Evolutionary conservation across 2,329 filamentous ascomycete genomes (phyloP).

Genomic region (Claviceps pazoutovae): DNA sequence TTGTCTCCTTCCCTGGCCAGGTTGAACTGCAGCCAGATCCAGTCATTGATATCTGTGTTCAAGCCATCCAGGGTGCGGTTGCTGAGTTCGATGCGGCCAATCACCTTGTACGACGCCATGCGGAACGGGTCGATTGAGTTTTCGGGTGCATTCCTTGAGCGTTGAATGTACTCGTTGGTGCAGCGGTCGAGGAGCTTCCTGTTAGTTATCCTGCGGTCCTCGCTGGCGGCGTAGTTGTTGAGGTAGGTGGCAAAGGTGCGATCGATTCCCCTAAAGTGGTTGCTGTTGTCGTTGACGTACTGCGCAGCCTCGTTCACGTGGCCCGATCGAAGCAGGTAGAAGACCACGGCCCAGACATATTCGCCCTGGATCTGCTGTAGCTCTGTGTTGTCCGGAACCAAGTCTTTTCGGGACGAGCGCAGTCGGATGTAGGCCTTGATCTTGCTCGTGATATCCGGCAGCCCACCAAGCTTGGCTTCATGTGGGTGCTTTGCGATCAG

Average conservation of each 20-base stretch:
- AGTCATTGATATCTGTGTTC: slow-evolving; percentile 53
- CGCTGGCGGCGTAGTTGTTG: slow-evolving; percentile 63
- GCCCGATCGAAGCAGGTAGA: slow-evolving; percentile 77
- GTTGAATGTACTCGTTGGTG: slow-evolving; percentile 77
- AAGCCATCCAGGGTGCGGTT: slow-evolving; percentile 51
- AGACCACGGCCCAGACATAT: slow-evolving; percentile 87
- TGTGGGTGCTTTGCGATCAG: slow-evolving; percentile 71
- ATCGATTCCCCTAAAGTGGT: slow-evolving; percentile 79
- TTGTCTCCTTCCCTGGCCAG: slow-evolving; percentile 52
- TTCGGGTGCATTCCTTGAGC: slow-evolving; percentile 69
- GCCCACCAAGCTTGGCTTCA: slow-evolving; percentile 79
- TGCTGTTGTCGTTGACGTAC: slow-evolving; percentile 69
- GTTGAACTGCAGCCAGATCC: slow-evolving; percentile 60
- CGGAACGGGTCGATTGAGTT: slow-evolving; percentile 87
- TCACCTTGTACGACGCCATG: slow-evolving; percentile 95
- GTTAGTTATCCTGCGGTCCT: slow-evolving; percentile 58
- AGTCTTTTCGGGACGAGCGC: slow-evolving; percentile 63
- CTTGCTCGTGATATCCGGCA: slow-evolving; percentile 78
- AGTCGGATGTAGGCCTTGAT: slow-evolving; percentile 85
- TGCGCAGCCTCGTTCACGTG: slow-evolving; percentile 71
- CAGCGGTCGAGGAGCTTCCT: slow-evolving; percentile 75
- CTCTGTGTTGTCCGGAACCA: slow-evolving; percentile 67
- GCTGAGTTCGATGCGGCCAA: slow-evolving; percentile 61
- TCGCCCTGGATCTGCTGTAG: slow-evolving; percentile 70
- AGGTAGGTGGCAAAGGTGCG: slow-evolving; percentile 82